Base-by-base conservation (phyloP, 441 rosid species). In the Mallotus repandus region DNA sequence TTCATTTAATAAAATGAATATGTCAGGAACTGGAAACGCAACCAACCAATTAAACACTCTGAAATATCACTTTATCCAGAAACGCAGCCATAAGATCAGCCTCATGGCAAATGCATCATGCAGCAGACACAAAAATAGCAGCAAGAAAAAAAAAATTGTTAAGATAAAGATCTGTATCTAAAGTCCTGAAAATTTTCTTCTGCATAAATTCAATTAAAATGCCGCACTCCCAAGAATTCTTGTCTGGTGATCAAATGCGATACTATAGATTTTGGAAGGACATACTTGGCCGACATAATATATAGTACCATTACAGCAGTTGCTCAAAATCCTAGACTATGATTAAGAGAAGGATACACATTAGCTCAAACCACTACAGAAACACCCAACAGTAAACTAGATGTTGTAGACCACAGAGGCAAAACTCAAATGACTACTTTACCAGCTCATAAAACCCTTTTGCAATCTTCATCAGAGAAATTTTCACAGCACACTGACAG, bases 311-410 rank as follows among this genome's bases (percentile, higher is more conserved):
- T 13, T 64, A n/a, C 45, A 56, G 21, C 32, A 57, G 11, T 7
- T 38, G 49, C 49, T 45, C 32, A 48, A 73, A n/a, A 29, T 65
- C 22, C 55, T 73, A 65, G n/a, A n/a, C 70, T 65, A 56, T n/a
- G 9, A 65, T 54, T 29, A 45, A 21, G 0, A 22, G 50, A 35
- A 19, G 43, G 48, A 71, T 52, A 1, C 67, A 52, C 60, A 38
- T 15, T 61, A 41, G 68, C 53, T 71, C 60, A 62, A 9, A 45
- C 15, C 14, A 22, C 72, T 69, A 3, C 46, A 15, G 46, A 45
- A 45, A 8, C 49, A 45, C 49, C 49, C 49, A 70, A 62, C 38
- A 52, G 53, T 9, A 72, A 63, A 72, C 54, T 48, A 64, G 69
- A 38, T 53, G 25, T n/a, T 19, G 19, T 6, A 8, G 41, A 29